phyloP scores from a whole-genome alignment of 129 eudicot genomes.

The Lactuca saligna region DNA sequence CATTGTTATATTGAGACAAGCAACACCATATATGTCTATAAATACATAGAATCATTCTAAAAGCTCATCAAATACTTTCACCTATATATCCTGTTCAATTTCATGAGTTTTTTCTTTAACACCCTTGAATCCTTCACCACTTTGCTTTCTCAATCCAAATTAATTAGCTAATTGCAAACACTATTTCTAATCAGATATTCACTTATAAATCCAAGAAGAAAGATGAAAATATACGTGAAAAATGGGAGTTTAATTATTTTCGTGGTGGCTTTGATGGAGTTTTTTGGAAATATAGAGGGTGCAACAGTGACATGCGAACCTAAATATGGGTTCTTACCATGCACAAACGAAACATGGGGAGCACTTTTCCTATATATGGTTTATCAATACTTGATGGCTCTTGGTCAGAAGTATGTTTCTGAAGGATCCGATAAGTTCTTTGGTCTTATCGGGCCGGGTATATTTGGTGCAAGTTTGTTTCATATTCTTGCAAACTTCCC shows the following conservation, averaged over 20 bases:
- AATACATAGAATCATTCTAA: not conserved
- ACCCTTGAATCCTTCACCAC: too few relatives aligned
- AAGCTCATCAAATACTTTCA: not conserved
- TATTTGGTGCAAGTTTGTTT: conserved; percentile 60
- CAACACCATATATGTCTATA: not conserved
- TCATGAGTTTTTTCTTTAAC: too few relatives aligned
- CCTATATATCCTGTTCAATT: too few relatives aligned
- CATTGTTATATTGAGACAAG: not conserved
- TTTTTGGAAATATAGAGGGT: conserved; percentile 5
- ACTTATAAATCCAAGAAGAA: not conserved
- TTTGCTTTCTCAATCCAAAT: too few relatives aligned
- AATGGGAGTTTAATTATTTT: not conserved
- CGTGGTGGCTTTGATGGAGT: conserved; percentile 2
- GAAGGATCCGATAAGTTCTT: conserved; percentile 53
- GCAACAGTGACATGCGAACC: conserved; percentile 50
- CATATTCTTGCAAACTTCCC: conserved; percentile 59
- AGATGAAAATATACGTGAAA: conserved; percentile 7
- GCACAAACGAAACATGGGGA: conserved; percentile 53
- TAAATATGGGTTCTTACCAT: conserved; percentile 64
- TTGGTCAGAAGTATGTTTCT: conserved; percentile 44
- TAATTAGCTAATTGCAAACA: too few relatives aligned
- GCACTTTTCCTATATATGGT: conserved; percentile 48
- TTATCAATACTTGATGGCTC: conserved; percentile 48
- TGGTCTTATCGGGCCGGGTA: conserved; percentile 51
- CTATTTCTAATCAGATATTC: too few relatives aligned